These are phyloP conservation scores for Hortaea werneckii DNA, from an alignment of 2,329 filamentous ascomycete species.

Conservation along the genomic window DNA sequence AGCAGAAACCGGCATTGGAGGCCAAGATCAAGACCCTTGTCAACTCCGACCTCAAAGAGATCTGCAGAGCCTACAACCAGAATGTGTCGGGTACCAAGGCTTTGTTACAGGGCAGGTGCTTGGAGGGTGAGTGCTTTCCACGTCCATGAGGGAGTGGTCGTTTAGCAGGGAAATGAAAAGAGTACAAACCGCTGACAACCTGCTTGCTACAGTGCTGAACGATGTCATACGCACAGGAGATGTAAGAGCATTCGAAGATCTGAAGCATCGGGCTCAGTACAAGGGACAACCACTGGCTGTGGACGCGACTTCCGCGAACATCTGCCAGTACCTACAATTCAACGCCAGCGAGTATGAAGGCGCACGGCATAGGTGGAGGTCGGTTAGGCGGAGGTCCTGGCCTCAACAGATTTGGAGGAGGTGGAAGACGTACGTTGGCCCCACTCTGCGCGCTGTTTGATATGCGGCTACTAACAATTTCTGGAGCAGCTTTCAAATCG, in stretches of 20 bases:
- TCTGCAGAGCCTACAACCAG: constrained; percentile 66
- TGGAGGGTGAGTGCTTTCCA: constrained; percentile 47
- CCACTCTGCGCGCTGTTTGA: no score
- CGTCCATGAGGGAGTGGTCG: no score
- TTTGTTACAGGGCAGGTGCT: constrained; percentile 67
- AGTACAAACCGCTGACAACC: constrained; percentile 4
- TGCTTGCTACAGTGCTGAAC: constrained; percentile 27
- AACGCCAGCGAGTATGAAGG: neutral
- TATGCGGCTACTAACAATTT: no score
- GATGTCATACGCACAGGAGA: constrained; percentile 26
- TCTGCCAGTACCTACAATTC: constrained; percentile 8
- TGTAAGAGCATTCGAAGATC: constrained; percentile 25
- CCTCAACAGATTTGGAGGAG: constrained; percentile 5
- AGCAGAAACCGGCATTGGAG: constrained; percentile 21
- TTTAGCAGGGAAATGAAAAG: no score
- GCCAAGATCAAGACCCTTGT: constrained; percentile 42
- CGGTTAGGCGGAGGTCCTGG: constrained; percentile 3
- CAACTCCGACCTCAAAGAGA: constrained; percentile 60
- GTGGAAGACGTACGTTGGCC: constrained; percentile 11
- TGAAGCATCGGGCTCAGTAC: constrained; percentile 32
- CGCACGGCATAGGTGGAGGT: constrained; percentile 8
- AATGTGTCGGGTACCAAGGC: constrained; percentile 77
- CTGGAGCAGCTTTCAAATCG: constrained; percentile 47
- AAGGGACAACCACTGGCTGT: constrained; percentile 25
- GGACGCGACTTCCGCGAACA: no score